These are phyloP conservation scores for Teunomyces pallodes DNA, from an alignment of 805 yeast species.

Conservation along the genomic window DNA sequence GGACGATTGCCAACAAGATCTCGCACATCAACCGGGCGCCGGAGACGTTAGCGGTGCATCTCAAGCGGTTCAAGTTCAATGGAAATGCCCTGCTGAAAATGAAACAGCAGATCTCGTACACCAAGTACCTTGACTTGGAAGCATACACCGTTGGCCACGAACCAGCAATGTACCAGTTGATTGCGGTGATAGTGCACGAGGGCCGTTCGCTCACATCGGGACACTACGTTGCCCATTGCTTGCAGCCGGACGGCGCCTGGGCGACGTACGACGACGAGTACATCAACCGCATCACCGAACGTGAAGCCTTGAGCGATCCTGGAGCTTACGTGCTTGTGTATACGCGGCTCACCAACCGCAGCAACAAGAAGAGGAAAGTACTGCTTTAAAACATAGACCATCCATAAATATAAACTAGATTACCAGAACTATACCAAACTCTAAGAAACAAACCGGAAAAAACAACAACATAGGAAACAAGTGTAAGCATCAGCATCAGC, in stretches of 20 bases:
- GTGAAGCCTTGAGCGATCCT: slow-evolving; percentile 74
- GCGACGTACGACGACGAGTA: slow-evolving; percentile 92
- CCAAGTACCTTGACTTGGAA: slow-evolving; percentile 70
- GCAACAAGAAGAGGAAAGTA: slow-evolving; percentile 8
- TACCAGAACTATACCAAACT: neutral
- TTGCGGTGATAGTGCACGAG: slow-evolving; percentile 87
- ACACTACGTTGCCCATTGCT: slow-evolving; percentile 87
- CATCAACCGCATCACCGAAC: slow-evolving; percentile 68
- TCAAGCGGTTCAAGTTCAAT: slow-evolving; percentile 88
- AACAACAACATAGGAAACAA: neutral
- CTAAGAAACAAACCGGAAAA: neutral
- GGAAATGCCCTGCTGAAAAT: slow-evolving; percentile 79
- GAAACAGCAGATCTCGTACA: slow-evolving; percentile 81
- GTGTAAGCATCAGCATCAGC: no score
- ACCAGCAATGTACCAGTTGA: slow-evolving; percentile 62
- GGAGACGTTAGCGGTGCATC: slow-evolving; percentile 80
- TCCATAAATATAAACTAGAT: neutral
- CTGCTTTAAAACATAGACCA: neutral
- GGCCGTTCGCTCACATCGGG: slow-evolving; percentile 92
- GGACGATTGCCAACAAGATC: slow-evolving; percentile 75
- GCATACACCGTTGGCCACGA: slow-evolving; percentile 39
- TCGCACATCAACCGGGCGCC: slow-evolving; percentile 79
- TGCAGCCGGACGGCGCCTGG: slow-evolving; percentile 93
- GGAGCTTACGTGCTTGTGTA: slow-evolving; percentile 89
- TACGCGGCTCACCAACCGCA: slow-evolving; percentile 65